Evolutionary conservation across 2,329 filamentous ascomycete species (phyloP).

Genomic region (Didymella exigua): DNA sequence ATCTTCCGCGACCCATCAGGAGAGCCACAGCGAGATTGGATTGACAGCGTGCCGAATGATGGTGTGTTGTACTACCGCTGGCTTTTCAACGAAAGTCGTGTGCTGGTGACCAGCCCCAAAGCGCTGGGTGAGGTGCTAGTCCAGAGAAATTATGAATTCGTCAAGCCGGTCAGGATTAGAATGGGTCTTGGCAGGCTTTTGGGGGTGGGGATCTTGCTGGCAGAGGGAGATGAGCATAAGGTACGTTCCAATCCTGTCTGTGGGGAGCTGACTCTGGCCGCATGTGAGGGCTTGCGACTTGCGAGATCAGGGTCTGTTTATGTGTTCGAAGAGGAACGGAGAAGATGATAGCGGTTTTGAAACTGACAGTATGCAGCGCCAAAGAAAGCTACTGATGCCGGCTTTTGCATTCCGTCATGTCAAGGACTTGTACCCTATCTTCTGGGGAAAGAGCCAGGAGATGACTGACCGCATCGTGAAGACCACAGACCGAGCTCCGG

Average conservation of each 20-base stretch:
- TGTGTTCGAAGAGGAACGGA: no score
- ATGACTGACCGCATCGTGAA: constrained; percentile 45
- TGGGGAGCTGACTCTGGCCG: no score
- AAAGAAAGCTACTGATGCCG: constrained; percentile 56
- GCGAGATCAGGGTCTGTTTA: not conserved
- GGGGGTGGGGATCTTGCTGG: constrained; percentile 74
- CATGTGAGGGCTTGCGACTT: no score
- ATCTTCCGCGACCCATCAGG: constrained; percentile 53
- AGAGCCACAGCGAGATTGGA: constrained; percentile 57
- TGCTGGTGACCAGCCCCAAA: constrained; percentile 55
- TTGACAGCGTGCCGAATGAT: constrained; percentile 60
- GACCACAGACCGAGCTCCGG: constrained; percentile 29
- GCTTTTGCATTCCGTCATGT: constrained; percentile 58
- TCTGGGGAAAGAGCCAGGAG: constrained; percentile 57
- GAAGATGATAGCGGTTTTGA: not conserved
- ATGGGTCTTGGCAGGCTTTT: constrained; percentile 66
- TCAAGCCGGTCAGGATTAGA: constrained; percentile 55
- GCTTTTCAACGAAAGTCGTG: constrained; percentile 53
- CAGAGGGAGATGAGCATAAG: constrained; percentile 91
- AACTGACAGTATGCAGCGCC: constrained; percentile 39
- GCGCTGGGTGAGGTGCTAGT: constrained; percentile 57
- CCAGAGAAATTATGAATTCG: constrained; percentile 58
- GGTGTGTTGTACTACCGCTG: constrained; percentile 60
- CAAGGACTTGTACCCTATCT: constrained; percentile 56
- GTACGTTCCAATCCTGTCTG: constrained; percentile 34